Evolutionary conservation across 2,329 filamentous ascomycete species (phyloP).

Genomic region (Claviceps sp.): DNA sequence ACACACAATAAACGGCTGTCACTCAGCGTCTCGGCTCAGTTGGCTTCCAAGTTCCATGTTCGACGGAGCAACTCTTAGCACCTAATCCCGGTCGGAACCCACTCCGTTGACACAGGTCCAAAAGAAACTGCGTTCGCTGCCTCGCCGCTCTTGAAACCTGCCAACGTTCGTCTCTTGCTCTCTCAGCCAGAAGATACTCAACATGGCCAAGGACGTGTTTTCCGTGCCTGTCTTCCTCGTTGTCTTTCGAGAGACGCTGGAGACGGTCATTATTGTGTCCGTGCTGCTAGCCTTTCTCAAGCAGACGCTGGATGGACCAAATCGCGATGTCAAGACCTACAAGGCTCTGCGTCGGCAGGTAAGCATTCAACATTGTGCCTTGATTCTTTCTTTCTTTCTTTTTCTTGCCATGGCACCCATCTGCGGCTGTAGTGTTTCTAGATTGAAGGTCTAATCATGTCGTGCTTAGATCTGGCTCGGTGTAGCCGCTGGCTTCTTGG

Average conservation of each 20-base stretch:
- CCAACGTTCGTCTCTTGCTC: not conserved
- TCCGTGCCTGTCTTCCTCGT: slow-evolving; percentile 79
- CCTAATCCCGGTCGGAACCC: not conserved
- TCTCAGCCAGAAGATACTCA: slow-evolving; percentile 4
- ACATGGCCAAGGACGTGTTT: slow-evolving; percentile 56
- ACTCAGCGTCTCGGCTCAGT: no score
- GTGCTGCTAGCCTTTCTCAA: slow-evolving; percentile 79
- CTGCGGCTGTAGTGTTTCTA: no score
- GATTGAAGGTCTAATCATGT: no score
- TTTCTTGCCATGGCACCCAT: not conserved
- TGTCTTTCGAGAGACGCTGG: slow-evolving; percentile 73
- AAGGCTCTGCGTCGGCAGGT: slow-evolving; percentile 58
- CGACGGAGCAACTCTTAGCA: not conserved
- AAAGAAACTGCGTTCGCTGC: not conserved
- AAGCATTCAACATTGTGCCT: not conserved
- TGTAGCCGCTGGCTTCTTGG: slow-evolving; percentile 44
- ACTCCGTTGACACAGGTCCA: not conserved
- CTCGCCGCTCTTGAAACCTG: not conserved
- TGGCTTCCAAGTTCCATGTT: no score
- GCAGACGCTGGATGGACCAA: slow-evolving; percentile 56
- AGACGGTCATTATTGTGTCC: slow-evolving; percentile 74
- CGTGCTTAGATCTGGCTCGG: slow-evolving; percentile 44
- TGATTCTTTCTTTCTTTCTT: not conserved
- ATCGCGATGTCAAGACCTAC: slow-evolving; percentile 47
- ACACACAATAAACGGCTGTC: no score